Evolutionary conservation across 1,284 basidiomycete genomes (phyloP), one percentile per base, ranked within the genome.

Genomic region (Vanrija humicola): DNA sequence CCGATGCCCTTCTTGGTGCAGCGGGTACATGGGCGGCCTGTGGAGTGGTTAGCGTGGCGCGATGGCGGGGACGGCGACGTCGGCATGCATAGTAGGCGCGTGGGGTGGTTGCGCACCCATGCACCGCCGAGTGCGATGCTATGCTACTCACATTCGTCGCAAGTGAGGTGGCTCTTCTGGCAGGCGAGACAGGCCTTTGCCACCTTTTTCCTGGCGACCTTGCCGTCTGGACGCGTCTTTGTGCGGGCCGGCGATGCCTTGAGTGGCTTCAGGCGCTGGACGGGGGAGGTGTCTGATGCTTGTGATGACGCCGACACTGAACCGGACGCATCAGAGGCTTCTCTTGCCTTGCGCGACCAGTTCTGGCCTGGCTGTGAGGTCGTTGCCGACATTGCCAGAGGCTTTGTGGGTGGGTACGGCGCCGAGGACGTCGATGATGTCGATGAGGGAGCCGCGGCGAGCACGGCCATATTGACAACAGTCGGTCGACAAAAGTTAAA

Each of bases 1-100:
- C 86, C 87, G 66, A 95, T 86, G 16, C 92, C 92, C 62, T 95
- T 93, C 78, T 95, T 97, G 51, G 92, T 82, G 72, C 95, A 98
- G 46, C 95, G 85, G 65, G 89, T 87, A 78, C 95, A 98, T 25
- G 95, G 95, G 54, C 95, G 87, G 55, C 89, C 92, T 96, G 71
- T 23, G 19, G 46, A 43, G 49, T 50, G 45, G 45, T 55, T 23
- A 55, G 14, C 19, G 19, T 23, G 21, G 21, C 21, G 16, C 12
- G 12, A 39, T 21, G 29, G 9, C 1, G 34, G 34, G 14, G 19
- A 15, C 4, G 55, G 66, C 63, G 28, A 59, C 43, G 58, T 18
- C 49, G 23, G 52, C 23, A 48, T 29, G 49, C 15, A 48, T 25
- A 28, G 34, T 23, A 3, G 48, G 3, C 3, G 38, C 6, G 10